Conservation (phyloP, 2,329 filamentous ascomycete species). For the Samsoniella hepiali region DNA sequence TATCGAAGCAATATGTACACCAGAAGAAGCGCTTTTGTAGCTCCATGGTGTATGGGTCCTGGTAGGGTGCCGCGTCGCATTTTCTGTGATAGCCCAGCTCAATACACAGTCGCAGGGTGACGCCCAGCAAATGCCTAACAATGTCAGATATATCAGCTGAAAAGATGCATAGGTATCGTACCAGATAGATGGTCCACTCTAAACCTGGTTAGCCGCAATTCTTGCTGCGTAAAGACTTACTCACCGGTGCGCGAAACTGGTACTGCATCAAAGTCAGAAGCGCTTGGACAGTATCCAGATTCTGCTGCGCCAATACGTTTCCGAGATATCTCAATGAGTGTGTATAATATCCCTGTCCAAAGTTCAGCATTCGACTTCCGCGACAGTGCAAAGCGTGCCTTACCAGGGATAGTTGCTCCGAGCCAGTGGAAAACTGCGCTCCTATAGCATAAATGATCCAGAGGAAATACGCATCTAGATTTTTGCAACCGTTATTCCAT, state of each 20-base stretch:
- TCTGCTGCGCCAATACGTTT: constrained; percentile 1
- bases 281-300: constrained; percentile 7
- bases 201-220: neutral
- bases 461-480: constrained; percentile 4
- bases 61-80: neutral
- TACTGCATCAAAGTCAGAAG: constrained; percentile 14
- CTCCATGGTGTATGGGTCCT: constrained; percentile 11
- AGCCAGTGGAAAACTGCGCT: neutral
- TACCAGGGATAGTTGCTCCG: neutral
- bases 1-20: constrained; percentile 15
- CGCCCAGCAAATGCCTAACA: constrained; percentile 8
- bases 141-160: neutral
- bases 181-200: constrained; percentile 15
- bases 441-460: constrained; percentile 15
- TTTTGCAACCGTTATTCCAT: neutral
- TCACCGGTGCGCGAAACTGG: constrained; percentile 12
- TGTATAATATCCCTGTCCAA: constrained; percentile 4
- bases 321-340: constrained; percentile 5
- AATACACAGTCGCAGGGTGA: constrained; percentile 6
- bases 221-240: neutral
- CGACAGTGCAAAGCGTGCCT: neutral
- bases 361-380: neutral
- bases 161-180: neutral
- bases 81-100: constrained; percentile 14
- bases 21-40: constrained; percentile 15